Evolutionary conservation across 129 eudicot genomes (phyloP).

Genomic region (Tagetes erecta): DNA sequence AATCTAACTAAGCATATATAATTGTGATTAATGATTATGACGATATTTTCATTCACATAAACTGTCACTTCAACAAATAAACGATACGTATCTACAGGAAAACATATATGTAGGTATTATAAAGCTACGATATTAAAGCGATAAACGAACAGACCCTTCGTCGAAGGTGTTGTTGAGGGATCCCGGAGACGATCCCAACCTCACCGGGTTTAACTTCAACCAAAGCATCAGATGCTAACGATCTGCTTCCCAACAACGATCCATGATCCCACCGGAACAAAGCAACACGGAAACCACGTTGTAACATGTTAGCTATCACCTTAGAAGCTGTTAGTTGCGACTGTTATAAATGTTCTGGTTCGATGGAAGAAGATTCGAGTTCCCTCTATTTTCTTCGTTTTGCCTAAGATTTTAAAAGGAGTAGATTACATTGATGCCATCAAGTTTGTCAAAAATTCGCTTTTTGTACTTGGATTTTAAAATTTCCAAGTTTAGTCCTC

Average conservation of each 20-base stretch:
- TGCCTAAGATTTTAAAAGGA: neutral
- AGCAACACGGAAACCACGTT: conserved; percentile 29
- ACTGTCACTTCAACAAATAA: neutral
- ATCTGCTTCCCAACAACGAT: conserved; percentile 32
- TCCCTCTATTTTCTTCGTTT: neutral
- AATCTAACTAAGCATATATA: neutral
- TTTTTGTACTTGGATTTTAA: too few relatives aligned
- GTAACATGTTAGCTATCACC: conserved; percentile 35
- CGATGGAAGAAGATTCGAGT: conserved; percentile 18
- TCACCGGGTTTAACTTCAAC: conserved; percentile 67
- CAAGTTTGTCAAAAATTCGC: too few relatives aligned
- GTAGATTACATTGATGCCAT: too few relatives aligned
- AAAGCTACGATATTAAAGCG: neutral
- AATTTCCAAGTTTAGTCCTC: too few relatives aligned
- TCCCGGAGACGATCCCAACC: conserved; percentile 74
- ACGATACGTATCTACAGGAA: neutral
- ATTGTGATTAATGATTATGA: neutral
- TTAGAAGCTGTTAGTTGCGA: neutral
- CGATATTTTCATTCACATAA: conserved; percentile 7
- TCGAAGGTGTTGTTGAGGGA: conserved; percentile 73
- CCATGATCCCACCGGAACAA: conserved; percentile 15
- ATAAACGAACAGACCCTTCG: conserved; percentile 47
- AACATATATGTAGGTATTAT: neutral
- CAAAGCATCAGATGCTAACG: conserved; percentile 58
- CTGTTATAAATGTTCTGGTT: conserved; percentile 10